phyloP scores from a whole-genome alignment of 495 filamentous ascomycete genomes.

The Mycothermus thermophilus region DNA sequence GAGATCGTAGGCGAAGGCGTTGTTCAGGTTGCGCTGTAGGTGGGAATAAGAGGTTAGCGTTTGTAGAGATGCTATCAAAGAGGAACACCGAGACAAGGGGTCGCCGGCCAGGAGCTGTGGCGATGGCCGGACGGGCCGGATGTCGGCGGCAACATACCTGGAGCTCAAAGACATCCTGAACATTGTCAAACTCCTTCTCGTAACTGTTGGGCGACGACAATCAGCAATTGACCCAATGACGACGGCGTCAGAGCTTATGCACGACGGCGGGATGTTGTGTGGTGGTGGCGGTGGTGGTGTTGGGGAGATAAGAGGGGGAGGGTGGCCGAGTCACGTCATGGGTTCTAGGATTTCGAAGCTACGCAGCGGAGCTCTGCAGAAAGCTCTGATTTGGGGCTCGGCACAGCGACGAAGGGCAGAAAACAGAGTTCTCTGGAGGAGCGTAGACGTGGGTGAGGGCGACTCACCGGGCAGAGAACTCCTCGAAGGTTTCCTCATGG shows the following conservation, averaged over 20 bases:
- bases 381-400: slow-evolving; percentile 11
- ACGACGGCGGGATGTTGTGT: too few relatives aligned
- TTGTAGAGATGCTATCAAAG: too few relatives aligned
- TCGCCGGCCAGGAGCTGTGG: neutral
- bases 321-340: slow-evolving; percentile 19
- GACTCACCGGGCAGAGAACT: slow-evolving; percentile 93
- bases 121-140: neutral
- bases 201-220: slow-evolving; percentile 47
- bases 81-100: too few relatives aligned
- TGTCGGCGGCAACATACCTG: slow-evolving; percentile 64
- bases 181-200: slow-evolving; percentile 95
- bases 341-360: slow-evolving; percentile 9
- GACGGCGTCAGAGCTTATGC: too few relatives aligned
- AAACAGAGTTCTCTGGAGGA: too few relatives aligned
- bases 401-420: too few relatives aligned
- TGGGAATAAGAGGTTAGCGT: slow-evolving; percentile 7
- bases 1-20: slow-evolving; percentile 99
- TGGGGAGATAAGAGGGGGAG: too few relatives aligned
- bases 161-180: slow-evolving; percentile 99
- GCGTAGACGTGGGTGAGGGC: too few relatives aligned
- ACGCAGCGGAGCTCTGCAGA: slow-evolving; percentile 12
- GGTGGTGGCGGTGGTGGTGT: too few relatives aligned
- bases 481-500: slow-evolving; percentile 93
- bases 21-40: slow-evolving; percentile 91
- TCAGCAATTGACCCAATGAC: slow-evolving; percentile 19